These are phyloP conservation scores for Hylodesmum podocarpum DNA, from an alignment of 306 rosid species.

Conservation along the genomic window DNA sequence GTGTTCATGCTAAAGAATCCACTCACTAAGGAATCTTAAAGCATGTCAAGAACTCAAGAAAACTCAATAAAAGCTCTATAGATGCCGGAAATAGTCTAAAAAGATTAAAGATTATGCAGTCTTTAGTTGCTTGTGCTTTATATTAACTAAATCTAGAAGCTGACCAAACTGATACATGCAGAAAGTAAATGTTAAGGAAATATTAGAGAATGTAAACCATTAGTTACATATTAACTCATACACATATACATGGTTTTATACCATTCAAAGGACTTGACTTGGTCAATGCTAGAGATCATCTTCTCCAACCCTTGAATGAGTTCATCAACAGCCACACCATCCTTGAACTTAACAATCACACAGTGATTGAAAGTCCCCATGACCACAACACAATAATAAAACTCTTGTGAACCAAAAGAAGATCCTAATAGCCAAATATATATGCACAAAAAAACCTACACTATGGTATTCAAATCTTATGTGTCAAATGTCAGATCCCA, in stretches of 20 bases:
- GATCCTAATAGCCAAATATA: slow-evolving; percentile 34
- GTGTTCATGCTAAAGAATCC: no score
- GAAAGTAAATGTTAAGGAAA: neutral
- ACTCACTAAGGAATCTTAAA: no score
- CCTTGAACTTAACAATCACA: slow-evolving; percentile 86
- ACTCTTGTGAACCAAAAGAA: slow-evolving; percentile 24
- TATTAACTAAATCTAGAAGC: neutral
- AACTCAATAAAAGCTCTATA: neutral
- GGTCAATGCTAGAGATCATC: slow-evolving; percentile 58
- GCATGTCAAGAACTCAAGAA: no score
- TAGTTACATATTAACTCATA: no score
- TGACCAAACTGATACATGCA: neutral
- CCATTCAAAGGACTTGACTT: slow-evolving; percentile 83
- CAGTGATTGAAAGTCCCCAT: slow-evolving; percentile 85
- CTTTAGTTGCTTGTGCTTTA: neutral
- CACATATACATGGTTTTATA: slow-evolving; percentile 21
- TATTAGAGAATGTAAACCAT: neutral
- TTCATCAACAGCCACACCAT: slow-evolving; percentile 59
- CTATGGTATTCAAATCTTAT: slow-evolving; percentile 34
- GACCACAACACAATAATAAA: neutral
- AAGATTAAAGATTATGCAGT: neutral
- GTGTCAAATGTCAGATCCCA: slow-evolving; percentile 36
- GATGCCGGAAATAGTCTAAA: neutral
- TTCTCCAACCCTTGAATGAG: slow-evolving; percentile 61
- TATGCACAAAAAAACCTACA: slow-evolving; percentile 12